A percentile compares a stretch with the other conserved stretches of the same genome.
phyloP scores from a whole-genome alignment of 2,329 filamentous ascomycete species.

The Chrysosporium keratinophilum region DNA sequence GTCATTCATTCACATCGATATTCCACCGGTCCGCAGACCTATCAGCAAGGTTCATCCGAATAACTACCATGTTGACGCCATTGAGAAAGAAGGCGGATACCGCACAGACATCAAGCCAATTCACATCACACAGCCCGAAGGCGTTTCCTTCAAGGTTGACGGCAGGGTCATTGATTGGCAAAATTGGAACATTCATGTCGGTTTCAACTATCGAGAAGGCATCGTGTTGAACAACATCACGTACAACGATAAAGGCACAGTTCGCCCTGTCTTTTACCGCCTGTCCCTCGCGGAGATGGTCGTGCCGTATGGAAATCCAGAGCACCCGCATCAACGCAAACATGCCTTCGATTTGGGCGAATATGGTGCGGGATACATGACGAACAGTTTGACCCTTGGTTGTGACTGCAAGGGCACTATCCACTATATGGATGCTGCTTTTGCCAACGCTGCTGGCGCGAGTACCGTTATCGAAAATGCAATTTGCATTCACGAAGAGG shows the following conservation, averaged over 20 bases:
- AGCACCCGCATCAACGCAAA: conserved; percentile 41
- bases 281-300: conserved; percentile 90
- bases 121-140: conserved; percentile 77
- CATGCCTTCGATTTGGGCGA: conserved; percentile 41
- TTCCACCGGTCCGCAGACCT: conserved; percentile 66
- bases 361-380: conserved; percentile 42
- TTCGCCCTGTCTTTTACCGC: conserved; percentile 75
- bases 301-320: conserved; percentile 55
- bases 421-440: conserved; percentile 80
- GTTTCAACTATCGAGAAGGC: conserved; percentile 90
- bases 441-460: conserved; percentile 67
- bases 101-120: conserved; percentile 73
- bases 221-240: conserved; percentile 84
- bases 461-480: conserved; percentile 80
- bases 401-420: conserved; percentile 72
- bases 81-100: conserved; percentile 66
- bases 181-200: conserved; percentile 86
- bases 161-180: conserved; percentile 75
- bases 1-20: conserved; percentile 70
- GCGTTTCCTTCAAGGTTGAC: conserved; percentile 71
- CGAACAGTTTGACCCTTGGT: conserved; percentile 38
- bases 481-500: conserved; percentile 91
- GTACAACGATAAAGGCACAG: conserved; percentile 71
- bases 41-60: conserved; percentile 60
- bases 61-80: conserved; percentile 67